A percentile compares a stretch with the other conserved stretches of the same genome.
phyloP scores from a whole-genome alignment of 495 filamentous ascomycete species.

The Penicillium soppii region DNA sequence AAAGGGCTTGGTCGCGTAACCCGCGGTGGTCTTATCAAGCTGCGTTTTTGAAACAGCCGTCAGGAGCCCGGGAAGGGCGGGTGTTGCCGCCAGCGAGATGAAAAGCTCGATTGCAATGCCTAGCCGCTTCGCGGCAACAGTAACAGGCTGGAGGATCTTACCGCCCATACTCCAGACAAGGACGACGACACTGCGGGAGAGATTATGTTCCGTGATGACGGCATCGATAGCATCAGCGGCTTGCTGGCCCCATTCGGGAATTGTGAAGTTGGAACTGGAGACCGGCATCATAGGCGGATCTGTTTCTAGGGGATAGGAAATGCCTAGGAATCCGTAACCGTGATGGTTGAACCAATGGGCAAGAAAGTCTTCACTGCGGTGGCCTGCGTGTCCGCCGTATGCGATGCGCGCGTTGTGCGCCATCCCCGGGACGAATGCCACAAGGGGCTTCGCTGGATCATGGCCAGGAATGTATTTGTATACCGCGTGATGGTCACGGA shows the following conservation, averaged over 20 bases:
- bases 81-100: slow-evolving; percentile 13
- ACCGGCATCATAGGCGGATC: slow-evolving; percentile 6
- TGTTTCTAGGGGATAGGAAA: slow-evolving; percentile 15
- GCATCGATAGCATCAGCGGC: slow-evolving; percentile 5
- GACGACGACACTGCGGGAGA: slow-evolving; percentile 1
- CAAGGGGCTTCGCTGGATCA: neutral
- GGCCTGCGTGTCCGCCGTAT: slow-evolving; percentile 7
- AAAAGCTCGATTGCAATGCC: slow-evolving; percentile 8
- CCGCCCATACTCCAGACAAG: slow-evolving; percentile 17
- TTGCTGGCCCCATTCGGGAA: slow-evolving; percentile 15
- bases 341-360: slow-evolving; percentile 11
- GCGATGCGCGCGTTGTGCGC: slow-evolving; percentile 14
- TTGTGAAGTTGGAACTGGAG: slow-evolving; percentile 3
- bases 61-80: slow-evolving; percentile 7
- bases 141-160: slow-evolving; percentile 12
- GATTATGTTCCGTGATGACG: slow-evolving; percentile 5
- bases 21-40: neutral
- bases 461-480: slow-evolving; percentile 9
- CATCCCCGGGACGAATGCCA: slow-evolving; percentile 12
- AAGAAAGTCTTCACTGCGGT: slow-evolving; percentile 10
- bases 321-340: slow-evolving; percentile 10
- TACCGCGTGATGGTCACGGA: slow-evolving; percentile 1
- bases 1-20: neutral
- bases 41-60: neutral
- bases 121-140: neutral